Evolutionary conservation across 2,329 filamentous ascomycete genomes (phyloP).

Genomic region (Incumbomyces delicatus): DNA sequence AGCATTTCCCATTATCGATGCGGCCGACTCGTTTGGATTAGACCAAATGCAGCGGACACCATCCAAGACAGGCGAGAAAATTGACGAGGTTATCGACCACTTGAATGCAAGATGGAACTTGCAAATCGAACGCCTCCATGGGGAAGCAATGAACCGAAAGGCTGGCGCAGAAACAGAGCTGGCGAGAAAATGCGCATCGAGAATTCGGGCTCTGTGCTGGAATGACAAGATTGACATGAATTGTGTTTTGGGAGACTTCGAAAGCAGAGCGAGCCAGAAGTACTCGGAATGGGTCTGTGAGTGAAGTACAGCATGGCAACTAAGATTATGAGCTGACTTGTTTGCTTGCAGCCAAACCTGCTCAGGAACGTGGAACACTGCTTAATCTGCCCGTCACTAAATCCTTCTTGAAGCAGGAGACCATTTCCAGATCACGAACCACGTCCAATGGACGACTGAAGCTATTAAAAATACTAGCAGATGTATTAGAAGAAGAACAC

Average conservation of each 20-base stretch:
- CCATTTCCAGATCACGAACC: background rate
- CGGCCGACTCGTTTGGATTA: background rate
- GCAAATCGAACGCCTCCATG: conserved; percentile 23
- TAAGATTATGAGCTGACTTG: background rate
- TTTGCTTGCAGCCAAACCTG: conserved; percentile 16
- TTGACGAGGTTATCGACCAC: conserved; percentile 22
- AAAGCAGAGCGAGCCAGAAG: conserved; percentile 23
- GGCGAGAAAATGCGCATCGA: conserved; percentile 22
- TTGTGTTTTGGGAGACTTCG: conserved; percentile 24
- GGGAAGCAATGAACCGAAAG: conserved; percentile 10
- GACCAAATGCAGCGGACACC: conserved; percentile 10
- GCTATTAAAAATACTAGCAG: conserved; percentile 23
- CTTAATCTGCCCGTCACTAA: conserved; percentile 15
- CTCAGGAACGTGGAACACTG: conserved; percentile 22
- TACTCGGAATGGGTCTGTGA: conserved; percentile 16
- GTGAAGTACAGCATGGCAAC: background rate
- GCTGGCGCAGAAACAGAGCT: conserved; percentile 10
- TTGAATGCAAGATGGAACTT: conserved; percentile 29
- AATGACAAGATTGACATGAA: conserved; percentile 19
- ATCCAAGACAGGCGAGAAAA: conserved; percentile 8
- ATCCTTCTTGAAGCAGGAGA: conserved; percentile 15
- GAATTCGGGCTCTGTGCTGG: conserved; percentile 26
- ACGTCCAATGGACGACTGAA: conserved; percentile 18
- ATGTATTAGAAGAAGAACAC: conserved; percentile 25
- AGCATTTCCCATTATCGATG: no score